Conservation (phyloP, 257 asterid species). For the Prunella vulgaris region DNA sequence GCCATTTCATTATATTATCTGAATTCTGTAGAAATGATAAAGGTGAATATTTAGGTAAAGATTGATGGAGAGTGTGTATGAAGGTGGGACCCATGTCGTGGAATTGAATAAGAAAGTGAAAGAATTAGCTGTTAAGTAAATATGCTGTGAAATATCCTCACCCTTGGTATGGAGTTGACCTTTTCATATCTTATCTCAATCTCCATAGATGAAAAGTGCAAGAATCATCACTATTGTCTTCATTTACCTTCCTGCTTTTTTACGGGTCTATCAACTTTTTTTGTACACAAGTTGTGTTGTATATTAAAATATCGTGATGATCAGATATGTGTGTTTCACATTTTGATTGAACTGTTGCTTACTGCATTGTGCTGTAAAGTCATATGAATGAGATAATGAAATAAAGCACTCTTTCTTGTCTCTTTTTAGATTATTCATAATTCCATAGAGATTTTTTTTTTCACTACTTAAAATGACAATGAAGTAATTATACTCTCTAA, state of each 20-base stretch:
- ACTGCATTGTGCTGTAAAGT: neutral
- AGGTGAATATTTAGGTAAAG: neutral
- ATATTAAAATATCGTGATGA: neutral
- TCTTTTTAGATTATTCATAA: too few relatives aligned
- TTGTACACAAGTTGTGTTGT: neutral
- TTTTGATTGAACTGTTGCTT: conserved; percentile 11
- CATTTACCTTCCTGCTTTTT: neutral
- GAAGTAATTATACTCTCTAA: too few relatives aligned
- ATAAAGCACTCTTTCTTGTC: too few relatives aligned
- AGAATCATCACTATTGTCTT: conserved; percentile 21
- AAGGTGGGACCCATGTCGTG: neutral
- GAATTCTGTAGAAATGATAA: neutral
- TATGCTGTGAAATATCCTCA: conserved; percentile 19
- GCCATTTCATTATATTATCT: neutral
- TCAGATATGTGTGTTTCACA: conserved; percentile 10
- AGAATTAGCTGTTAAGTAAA: conserved; percentile 6
- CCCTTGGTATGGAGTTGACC: conserved; percentile 17
- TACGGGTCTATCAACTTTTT: neutral
- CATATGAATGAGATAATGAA: conserved; percentile 6
- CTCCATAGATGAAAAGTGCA: neutral
- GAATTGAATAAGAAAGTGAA: conserved; percentile 15
- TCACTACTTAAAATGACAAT: too few relatives aligned
- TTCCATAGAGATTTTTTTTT: too few relatives aligned
- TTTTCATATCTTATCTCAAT: conserved; percentile 17
- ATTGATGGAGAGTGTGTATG: neutral